phyloP scores from a whole-genome alignment of 2,329 filamentous ascomycete species.

The Tolypocladium tropicale region DNA sequence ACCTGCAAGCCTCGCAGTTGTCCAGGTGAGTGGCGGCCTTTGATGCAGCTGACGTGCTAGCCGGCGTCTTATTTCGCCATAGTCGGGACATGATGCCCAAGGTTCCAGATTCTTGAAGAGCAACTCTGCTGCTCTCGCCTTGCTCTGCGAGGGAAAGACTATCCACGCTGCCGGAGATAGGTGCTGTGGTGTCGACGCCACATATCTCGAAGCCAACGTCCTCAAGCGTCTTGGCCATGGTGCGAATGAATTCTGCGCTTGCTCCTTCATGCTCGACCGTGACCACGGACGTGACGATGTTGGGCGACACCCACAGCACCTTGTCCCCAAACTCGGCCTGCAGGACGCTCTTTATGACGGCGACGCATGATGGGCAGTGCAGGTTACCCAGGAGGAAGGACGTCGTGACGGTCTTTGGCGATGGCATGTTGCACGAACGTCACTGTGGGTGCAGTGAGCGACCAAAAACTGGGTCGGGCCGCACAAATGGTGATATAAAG shows the following conservation, averaged over 20 bases:
- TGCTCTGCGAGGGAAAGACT: constrained; percentile 10
- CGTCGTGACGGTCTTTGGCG: constrained; percentile 32
- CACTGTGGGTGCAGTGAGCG: neutral
- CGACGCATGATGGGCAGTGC: constrained; percentile 69
- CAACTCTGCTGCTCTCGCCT: constrained; percentile 12
- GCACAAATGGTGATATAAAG: neutral
- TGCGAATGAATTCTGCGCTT: constrained; percentile 29
- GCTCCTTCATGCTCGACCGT: constrained; percentile 43
- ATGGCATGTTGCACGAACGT: constrained; percentile 12
- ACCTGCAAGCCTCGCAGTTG: constrained; percentile 26
- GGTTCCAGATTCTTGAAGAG: constrained; percentile 8
- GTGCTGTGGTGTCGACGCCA: constrained; percentile 30
- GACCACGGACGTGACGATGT: constrained; percentile 61
- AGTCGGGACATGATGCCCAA: constrained; percentile 21
- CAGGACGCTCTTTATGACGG: constrained; percentile 51
- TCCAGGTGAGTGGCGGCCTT: constrained; percentile 22
- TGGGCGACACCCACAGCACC: constrained; percentile 53
- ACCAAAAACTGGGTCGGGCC: neutral
- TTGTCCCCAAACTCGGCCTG: constrained; percentile 32
- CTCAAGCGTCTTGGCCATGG: constrained; percentile 38
- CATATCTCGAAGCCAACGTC: constrained; percentile 50
- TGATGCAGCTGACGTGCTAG: constrained; percentile 11
- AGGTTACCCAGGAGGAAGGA: constrained; percentile 62
- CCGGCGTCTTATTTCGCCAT: constrained; percentile 15
- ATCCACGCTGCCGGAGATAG: constrained; percentile 17